phyloP scores from a whole-genome alignment of 345 rosid species.

The Schrenkiella parvula region DNA sequence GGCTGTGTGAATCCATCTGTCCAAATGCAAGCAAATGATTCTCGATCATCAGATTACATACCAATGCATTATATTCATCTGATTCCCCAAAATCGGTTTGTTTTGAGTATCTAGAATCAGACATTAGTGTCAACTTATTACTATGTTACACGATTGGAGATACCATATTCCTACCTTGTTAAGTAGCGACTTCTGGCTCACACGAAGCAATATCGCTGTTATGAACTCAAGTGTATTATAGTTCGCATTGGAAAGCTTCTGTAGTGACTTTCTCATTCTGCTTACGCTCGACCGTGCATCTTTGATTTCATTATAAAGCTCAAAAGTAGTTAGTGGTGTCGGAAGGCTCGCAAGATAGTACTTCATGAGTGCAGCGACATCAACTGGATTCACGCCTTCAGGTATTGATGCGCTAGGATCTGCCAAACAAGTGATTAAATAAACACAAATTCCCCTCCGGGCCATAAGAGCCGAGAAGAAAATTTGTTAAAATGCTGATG shows the following conservation, averaged over 20 bases:
- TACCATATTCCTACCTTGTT: constrained; percentile 56
- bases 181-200: constrained; percentile 76
- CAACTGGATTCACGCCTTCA: constrained; percentile 67
- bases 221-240: constrained; percentile 83
- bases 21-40: not conserved
- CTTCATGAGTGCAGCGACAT: constrained; percentile 70
- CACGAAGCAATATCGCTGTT: constrained; percentile 73
- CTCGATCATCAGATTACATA: not conserved
- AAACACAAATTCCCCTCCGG: not conserved
- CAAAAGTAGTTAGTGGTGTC: constrained; percentile 74
- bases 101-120: not conserved
- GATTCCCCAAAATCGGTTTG: not conserved
- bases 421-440: constrained; percentile 27
- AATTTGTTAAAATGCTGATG: not conserved
- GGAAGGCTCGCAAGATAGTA: constrained; percentile 95
- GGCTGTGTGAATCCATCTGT: constrained; percentile 88
- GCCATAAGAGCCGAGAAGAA: constrained; percentile 11
- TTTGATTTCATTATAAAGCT: constrained; percentile 71
- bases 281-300: constrained; percentile 66
- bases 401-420: constrained; percentile 70
- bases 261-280: constrained; percentile 63
- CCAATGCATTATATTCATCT: not conserved
- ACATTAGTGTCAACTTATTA: not conserved
- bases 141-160: not conserved
- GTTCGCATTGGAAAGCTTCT: constrained; percentile 78